A percentile compares a stretch with the other conserved stretches of the same genome.
These are phyloP conservation scores for Penicillium sp. DNA, from an alignment of 2,329 filamentous ascomycete species.

Conservation along the genomic window DNA sequence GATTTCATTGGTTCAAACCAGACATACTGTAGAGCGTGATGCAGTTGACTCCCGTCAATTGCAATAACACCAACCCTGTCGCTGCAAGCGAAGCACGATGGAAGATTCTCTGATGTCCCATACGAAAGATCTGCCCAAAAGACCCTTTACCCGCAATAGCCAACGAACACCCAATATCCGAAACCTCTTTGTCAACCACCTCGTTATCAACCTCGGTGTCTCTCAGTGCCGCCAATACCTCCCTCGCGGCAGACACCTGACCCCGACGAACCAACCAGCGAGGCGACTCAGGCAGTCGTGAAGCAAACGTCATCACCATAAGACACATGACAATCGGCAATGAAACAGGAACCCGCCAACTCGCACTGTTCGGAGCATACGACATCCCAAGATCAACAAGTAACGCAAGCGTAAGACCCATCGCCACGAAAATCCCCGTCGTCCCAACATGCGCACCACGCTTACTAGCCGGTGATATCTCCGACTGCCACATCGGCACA, in stretches of 20 bases:
- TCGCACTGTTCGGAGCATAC: slow-evolving; percentile 9
- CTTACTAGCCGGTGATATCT: slow-evolving; percentile 12
- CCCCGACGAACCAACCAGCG: slow-evolving; percentile 15
- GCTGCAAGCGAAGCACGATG: slow-evolving; percentile 15
- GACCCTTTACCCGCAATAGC: slow-evolving; percentile 9
- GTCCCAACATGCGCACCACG: slow-evolving; percentile 16
- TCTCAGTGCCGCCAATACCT: slow-evolving; percentile 9
- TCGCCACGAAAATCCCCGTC: slow-evolving; percentile 4
- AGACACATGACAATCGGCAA: slow-evolving; percentile 14
- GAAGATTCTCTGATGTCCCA: slow-evolving; percentile 18
- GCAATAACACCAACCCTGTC: slow-evolving; percentile 11
- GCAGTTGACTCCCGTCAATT: slow-evolving; percentile 16
- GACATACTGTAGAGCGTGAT: slow-evolving; percentile 19
- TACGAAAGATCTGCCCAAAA: slow-evolving; percentile 11
- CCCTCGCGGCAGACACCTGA: slow-evolving; percentile 6
- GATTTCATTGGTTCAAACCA: too few species aligned
- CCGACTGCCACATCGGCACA: slow-evolving; percentile 16
- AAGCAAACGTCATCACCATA: slow-evolving; percentile 5
- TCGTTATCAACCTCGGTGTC: slow-evolving; percentile 3
- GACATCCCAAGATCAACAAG: slow-evolving; percentile 18
- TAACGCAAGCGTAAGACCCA: slow-evolving; percentile 10
- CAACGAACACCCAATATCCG: slow-evolving; percentile 11
- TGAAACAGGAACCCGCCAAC: slow-evolving; percentile 16
- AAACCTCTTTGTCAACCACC: slow-evolving; percentile 7
- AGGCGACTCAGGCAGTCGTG: slow-evolving; percentile 16